These are phyloP conservation scores for Calonectria naviculata DNA, from an alignment of 2,329 filamentous ascomycete genomes.

Conservation along the genomic window DNA sequence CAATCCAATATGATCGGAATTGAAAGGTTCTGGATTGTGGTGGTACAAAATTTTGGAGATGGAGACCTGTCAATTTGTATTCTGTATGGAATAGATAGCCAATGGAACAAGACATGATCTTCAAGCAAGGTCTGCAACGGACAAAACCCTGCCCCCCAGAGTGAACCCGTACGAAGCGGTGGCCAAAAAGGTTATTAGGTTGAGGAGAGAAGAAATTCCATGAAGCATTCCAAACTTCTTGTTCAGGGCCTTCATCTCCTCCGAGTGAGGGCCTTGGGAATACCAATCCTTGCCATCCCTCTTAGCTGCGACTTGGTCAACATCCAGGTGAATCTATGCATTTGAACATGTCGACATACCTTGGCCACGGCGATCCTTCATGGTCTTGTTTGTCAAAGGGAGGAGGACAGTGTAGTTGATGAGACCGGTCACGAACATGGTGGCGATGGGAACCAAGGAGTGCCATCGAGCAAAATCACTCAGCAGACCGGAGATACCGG, in stretches of 20 bases:
- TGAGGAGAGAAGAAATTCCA: slow-evolving; percentile 83
- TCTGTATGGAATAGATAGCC: slow-evolving; percentile 14
- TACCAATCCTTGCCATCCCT: slow-evolving; percentile 90
- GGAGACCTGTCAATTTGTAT: slow-evolving; percentile 26
- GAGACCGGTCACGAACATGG: slow-evolving; percentile 77
- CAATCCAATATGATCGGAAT: background rate
- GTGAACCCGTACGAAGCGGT: slow-evolving; percentile 83
- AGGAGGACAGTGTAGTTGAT: slow-evolving; percentile 78
- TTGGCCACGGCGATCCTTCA: slow-evolving; percentile 82
- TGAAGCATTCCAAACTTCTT: slow-evolving; percentile 83
- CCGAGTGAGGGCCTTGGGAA: slow-evolving; percentile 81
- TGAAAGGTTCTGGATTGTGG: background rate
- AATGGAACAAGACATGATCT: slow-evolving; percentile 10
- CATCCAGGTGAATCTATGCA: background rate
- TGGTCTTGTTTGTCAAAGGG: slow-evolving; percentile 79
- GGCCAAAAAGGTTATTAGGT: slow-evolving; percentile 76
- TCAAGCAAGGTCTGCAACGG: slow-evolving; percentile 43
- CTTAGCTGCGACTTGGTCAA: slow-evolving; percentile 67
- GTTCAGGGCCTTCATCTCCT: slow-evolving; percentile 86
- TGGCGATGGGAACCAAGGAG: slow-evolving; percentile 75
- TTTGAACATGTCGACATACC: slow-evolving; percentile 59
- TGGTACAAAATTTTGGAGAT: background rate
- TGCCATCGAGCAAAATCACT: slow-evolving; percentile 69
- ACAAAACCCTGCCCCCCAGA: slow-evolving; percentile 72
- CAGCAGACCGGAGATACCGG: slow-evolving; percentile 66